phyloP scores from a whole-genome alignment of 192 early-diverging fungal species.

The Linnemannia elongata region DNA sequence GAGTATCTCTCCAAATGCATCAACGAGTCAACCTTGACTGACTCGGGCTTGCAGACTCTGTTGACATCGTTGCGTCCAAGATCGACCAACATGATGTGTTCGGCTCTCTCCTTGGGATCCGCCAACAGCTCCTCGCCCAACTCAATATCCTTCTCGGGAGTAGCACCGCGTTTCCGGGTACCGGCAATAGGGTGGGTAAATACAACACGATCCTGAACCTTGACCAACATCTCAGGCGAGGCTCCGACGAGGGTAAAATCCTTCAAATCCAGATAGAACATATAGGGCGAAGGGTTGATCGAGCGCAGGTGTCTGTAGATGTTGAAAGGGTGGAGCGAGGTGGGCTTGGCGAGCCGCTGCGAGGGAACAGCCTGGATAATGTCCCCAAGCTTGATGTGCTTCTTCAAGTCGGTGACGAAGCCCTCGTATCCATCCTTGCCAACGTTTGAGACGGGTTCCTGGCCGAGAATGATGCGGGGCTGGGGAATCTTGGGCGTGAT shows the following conservation, averaged over 20 bases:
- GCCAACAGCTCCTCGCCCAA: slow-evolving; percentile 90
- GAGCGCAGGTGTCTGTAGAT: slow-evolving; percentile 96
- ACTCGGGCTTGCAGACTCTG: slow-evolving; percentile 92
- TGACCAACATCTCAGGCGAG: slow-evolving; percentile 97
- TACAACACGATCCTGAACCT: slow-evolving; percentile 85
- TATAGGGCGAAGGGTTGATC: slow-evolving; percentile 99
- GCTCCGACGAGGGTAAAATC: slow-evolving; percentile 97
- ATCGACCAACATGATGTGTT: slow-evolving; percentile 99
- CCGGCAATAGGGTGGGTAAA: slow-evolving; percentile 98
- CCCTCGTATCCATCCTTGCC: slow-evolving; percentile 91
- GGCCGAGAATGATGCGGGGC: slow-evolving; percentile 73
- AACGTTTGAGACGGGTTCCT: slow-evolving; percentile 87
- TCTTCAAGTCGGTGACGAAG: slow-evolving; percentile 90
- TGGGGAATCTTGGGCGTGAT: slow-evolving; percentile 86
- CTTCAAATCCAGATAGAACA: slow-evolving; percentile 98
- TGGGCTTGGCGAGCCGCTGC: slow-evolving; percentile 89
- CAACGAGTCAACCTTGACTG: slow-evolving; percentile 94
- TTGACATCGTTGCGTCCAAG: slow-evolving; percentile 99
- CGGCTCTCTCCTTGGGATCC: slow-evolving; percentile 97
- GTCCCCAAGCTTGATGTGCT: slow-evolving; percentile 95
- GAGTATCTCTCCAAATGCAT: slow-evolving; percentile 98
- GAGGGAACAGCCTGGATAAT: slow-evolving; percentile 99
- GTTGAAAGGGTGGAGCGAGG: slow-evolving; percentile 97
- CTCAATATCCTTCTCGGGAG: slow-evolving; percentile 87
- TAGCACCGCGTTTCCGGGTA: slow-evolving; percentile 92